phyloP scores from a whole-genome alignment of 1,284 basidiomycete genomes.

The Ganoderma leucocontextum region DNA sequence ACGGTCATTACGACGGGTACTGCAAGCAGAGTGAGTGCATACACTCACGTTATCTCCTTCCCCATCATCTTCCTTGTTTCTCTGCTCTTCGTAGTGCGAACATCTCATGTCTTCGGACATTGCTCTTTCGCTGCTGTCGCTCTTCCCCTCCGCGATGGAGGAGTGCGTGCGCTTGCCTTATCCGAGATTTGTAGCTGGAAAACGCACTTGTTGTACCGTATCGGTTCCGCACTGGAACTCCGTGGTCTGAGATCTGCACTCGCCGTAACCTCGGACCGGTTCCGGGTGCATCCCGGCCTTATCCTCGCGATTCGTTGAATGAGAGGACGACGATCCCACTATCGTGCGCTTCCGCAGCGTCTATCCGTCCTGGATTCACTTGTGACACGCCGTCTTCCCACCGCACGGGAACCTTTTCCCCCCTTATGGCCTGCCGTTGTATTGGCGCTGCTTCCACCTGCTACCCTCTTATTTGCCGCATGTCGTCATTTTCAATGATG shows the following conservation, averaged over 20 bases:
- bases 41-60: slow-evolving; percentile 21
- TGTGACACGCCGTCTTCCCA: slow-evolving; percentile 5
- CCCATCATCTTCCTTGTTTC: slow-evolving; percentile 10
- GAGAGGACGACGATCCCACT: slow-evolving; percentile 12
- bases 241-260: slow-evolving; percentile 10
- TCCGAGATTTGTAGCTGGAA: slow-evolving; percentile 10
- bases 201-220: slow-evolving; percentile 19
- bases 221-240: slow-evolving; percentile 15
- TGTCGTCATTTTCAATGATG: background rate
- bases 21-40: slow-evolving; percentile 90
- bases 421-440: slow-evolving; percentile 16
- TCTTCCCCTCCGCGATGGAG: background rate
- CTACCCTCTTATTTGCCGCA: background rate
- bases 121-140: background rate
- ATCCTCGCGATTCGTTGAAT: slow-evolving; percentile 19
- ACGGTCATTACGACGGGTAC: slow-evolving; percentile 96
- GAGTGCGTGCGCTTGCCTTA: slow-evolving; percentile 15
- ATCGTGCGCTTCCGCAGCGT: background rate
- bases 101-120: background rate
- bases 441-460: background rate
- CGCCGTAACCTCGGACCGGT: slow-evolving; percentile 28
- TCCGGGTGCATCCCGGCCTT: slow-evolving; percentile 18
- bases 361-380: background rate
- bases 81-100: background rate
- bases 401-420: slow-evolving; percentile 26